Base-by-base conservation (phyloP, 2,329 filamentous ascomycete genomes). In the Calonectria multiphialidica region DNA sequence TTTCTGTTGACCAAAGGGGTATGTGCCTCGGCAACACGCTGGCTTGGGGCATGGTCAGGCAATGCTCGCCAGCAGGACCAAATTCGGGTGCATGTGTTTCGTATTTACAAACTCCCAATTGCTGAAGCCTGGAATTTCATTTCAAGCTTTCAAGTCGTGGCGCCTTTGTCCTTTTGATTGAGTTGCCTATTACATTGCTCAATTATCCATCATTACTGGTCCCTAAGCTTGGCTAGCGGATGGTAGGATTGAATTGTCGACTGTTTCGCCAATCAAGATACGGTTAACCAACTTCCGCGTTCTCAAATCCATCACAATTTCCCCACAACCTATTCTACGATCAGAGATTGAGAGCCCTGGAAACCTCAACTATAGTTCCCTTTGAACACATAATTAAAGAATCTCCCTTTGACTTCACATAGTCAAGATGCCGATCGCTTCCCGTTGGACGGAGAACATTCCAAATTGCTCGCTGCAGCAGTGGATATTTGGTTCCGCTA, bases 401-500 rank as follows among this genome's bases (percentile, higher is more conserved):
- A 2, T 13, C 45, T 10, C n/a, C 15, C 12, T 57, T 16, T 28
- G 8, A 8, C 5, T 57, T 37, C n/a, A 21, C 8, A 6, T 2
- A 9, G 33, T 23, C n/a, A 50, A 33, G 2, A 89, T 89, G 88
- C 82, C 84, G 0, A 83, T 89, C 73, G 71, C 76, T 42, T 88
- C 88, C 15, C 86, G 88, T 55, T 89, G 86, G 85, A 74, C 76
- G 3, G 78, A 79, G 28, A 80, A 82, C 1, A 81, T 89, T 18
- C 87, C 86, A n/a, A 80, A 80, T 35, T 85, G 85, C 77, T 90
- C 89, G 2, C 79, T 91, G 8, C 89, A 87, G 72, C 84, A 86
- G 80, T 91, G 88, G 86, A 85, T 91, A 4, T 90, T 91, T 50
- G 87, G 84, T 9, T 87, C 88, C 0, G 83, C 84, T 0, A 83